phyloP scores from a whole-genome alignment of 1,139 yeast species.

The Entelexis paramagnoliae region DNA sequence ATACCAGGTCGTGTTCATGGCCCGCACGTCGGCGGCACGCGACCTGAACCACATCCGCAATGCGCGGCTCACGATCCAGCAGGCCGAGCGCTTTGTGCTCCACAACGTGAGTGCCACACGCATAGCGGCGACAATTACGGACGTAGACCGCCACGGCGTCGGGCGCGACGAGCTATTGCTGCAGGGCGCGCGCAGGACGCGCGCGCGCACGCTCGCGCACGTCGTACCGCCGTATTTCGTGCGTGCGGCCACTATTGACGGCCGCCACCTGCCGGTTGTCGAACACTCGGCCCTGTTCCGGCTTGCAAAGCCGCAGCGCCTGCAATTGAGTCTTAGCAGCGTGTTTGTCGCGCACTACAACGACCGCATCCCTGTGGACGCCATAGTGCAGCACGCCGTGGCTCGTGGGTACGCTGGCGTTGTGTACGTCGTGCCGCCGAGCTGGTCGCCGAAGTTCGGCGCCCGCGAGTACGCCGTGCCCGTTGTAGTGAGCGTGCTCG shows the following conservation, averaged over 20 bases:
- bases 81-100: conserved; percentile 18
- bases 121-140: not conserved
- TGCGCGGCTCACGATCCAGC: conserved; percentile 15
- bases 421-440: conserved; percentile 8
- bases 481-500: not conserved
- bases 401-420: conserved; percentile 1
- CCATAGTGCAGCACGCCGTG: not conserved
- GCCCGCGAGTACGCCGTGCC: conserved; percentile 11
- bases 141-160: not conserved
- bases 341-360: not conserved
- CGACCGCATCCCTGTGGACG: not conserved
- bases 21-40: conserved; percentile 74
- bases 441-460: conserved; percentile 16
- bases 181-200: not conserved
- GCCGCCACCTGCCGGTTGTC: not conserved
- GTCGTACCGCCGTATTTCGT: not conserved
- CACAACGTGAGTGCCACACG: not conserved
- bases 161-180: not conserved
- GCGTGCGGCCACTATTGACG: not conserved
- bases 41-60: conserved; percentile 43
- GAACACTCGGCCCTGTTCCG: not conserved
- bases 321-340: not conserved
- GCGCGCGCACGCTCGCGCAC: not conserved
- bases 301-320: not conserved
- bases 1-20: conserved; percentile 64